Percentiles rank a stretch among this genome's conserved stretches.
These are phyloP conservation scores for Pisolithus orientalis DNA, from an alignment of 768 basidiomycete species.

Conservation along the genomic window DNA sequence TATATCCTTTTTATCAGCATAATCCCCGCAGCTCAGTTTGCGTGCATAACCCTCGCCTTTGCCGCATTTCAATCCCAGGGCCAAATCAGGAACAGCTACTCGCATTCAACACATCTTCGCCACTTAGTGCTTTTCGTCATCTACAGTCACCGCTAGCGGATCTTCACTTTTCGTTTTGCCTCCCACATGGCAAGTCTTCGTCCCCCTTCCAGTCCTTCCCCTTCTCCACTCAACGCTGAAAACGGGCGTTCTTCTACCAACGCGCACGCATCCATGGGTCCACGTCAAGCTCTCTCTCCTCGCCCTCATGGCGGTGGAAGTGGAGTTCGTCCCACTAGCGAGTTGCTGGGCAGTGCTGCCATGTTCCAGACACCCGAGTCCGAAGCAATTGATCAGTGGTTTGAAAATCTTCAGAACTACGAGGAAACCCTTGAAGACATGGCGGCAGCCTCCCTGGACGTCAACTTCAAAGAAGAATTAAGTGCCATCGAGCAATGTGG, in stretches of 20 bases:
- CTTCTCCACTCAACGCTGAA: slow-evolving; percentile 59
- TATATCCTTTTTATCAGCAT: slow-evolving; percentile 5
- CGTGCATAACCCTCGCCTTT: slow-evolving; percentile 15
- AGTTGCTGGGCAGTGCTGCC: slow-evolving; percentile 66
- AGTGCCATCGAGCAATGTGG: slow-evolving; percentile 98
- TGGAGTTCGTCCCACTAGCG: slow-evolving; percentile 74
- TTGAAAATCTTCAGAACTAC: slow-evolving; percentile 95
- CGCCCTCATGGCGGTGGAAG: slow-evolving; percentile 50
- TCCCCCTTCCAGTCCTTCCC: slow-evolving; percentile 71
- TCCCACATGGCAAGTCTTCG: slow-evolving; percentile 59
- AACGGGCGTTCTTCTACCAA: slow-evolving; percentile 46
- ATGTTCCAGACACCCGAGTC: slow-evolving; percentile 93
- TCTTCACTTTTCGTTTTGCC: slow-evolving; percentile 24
- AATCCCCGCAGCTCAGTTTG: slow-evolving; percentile 12
- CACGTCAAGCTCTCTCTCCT: slow-evolving; percentile 67
- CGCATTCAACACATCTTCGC: slow-evolving; percentile 12
- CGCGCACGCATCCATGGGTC: slow-evolving; percentile 74
- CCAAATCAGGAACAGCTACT: slow-evolving; percentile 24
- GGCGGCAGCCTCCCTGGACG: slow-evolving; percentile 97
- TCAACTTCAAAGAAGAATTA: slow-evolving; percentile 98
- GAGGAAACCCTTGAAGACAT: slow-evolving; percentile 97
- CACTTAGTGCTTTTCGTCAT: slow-evolving; percentile 12
- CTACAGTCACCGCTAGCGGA: slow-evolving; percentile 26
- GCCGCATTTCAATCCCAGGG: slow-evolving; percentile 25
- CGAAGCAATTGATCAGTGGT: slow-evolving; percentile 98